Base-by-base conservation (phyloP, 2,329 filamentous ascomycete species). In the Ophiostoma himal-ulmi region DNA sequence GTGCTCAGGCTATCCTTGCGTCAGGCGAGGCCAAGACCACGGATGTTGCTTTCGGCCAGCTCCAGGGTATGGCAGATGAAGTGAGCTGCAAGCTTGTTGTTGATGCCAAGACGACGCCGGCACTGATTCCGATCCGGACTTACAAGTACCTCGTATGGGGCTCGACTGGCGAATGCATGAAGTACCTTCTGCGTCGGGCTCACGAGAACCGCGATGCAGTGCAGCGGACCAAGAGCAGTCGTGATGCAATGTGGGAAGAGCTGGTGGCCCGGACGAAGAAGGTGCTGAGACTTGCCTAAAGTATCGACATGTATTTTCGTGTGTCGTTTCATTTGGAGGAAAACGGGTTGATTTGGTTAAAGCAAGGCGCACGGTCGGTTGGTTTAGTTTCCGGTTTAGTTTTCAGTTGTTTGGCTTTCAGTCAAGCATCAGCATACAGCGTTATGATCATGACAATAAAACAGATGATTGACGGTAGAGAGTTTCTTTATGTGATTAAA, bases 61-160 rank as follows among this genome's bases (percentile, higher is more conserved):
- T 97, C 0, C 91, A 94, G 82, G 94, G 94, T 57, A 98, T 98
- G 94, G 94, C 94, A 1, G 94, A 98, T 75, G 94, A 97, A 77
- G 88, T 98, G 69, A 93, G 90, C 78, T 89, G 87, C 77, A 86
- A 88, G 77, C 80, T 89, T 17, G 77, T 85, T 22, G 74, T 75
- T 52, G 74, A 75, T 14, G 71, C 69, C 11, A 39, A 37, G 30
- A 10, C 26, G 36, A 36, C 20, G 22, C 30, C 66, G 37, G 39
- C 67, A 4, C 6, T 17, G 5, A 48, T 26, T 10, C 30, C 57
- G 1, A 77, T 82, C 0, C 78, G 80, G 69, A 83, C 83, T 1
- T 90, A 87, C 80, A 91, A 91, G 80, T 91, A 91, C 75, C 80
- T 90, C 17, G 87, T 89, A 37, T 91, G 88, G 89, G 89, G 89